Evolutionary conservation across 768 basidiomycete genomes (phyloP), one percentile per base, ranked within the genome.

Genomic region (Psilocybe sp.): DNA sequence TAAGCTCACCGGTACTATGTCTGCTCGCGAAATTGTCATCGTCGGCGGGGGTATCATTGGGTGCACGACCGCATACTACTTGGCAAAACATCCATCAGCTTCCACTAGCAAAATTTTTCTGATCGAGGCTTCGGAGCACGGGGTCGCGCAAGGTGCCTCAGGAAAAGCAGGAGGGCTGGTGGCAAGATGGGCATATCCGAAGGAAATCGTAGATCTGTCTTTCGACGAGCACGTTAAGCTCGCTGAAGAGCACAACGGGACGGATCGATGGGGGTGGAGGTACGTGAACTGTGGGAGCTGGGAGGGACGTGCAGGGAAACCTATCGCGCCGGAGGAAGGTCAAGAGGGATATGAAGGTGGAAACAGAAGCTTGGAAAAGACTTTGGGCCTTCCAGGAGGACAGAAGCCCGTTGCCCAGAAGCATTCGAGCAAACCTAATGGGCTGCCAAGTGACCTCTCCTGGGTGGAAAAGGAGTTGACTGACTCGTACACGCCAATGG

Each of bases 1-100:
- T n/a, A n/a, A n/a, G n/a, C n/a, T n/a, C n/a, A n/a, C 23, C 23
- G 23, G 7, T 28, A 28, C 16, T 36, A 47, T 56, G 47, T 40
- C 48, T 38, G 32, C 53, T 5, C 65, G 63, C 39, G 62, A 80
- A 43, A 84, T 94, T 47, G 78, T 89, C 28, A 80, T 95, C 52
- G 75, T 95, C 52, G 92, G 92, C 20, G 92, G 85, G 16, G 92
- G 92, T 0, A 92, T 94, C 56, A 87, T 93, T 36, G 92, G 92
- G 8, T 84, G 85, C 50, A 86, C 85, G 1, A 88, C 85, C 0
- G 90, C 91, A 12, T 93, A 89, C 70, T 92, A 88, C 65, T 74
- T 92, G 45, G 70, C 85, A 12, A 74, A 74, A 18, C 82, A 86
- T 53, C 78, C 80, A 3, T 68, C 64, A 8, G 59, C 69, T 13